Base-by-base conservation (phyloP, 192 early-diverging fungal genomes). In the Bifiguratus adelaidae region DNA sequence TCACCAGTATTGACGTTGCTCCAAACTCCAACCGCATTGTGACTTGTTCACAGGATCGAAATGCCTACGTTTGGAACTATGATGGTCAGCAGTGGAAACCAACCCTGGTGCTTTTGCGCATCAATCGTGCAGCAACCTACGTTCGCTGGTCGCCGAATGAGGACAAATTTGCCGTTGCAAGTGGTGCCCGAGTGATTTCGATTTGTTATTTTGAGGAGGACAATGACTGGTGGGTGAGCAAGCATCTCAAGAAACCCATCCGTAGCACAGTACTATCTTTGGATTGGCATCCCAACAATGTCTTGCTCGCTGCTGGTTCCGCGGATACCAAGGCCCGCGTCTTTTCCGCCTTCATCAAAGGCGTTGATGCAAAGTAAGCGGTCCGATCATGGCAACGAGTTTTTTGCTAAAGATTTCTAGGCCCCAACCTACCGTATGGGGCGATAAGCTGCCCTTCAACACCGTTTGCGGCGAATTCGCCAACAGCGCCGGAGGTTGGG, bases 101-200 rank as follows among this genome's bases (percentile, higher is more conserved):
- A 18, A 85, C 81, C 24, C 70, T 97, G 15, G 95, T 97, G 15
- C 77, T 93, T 23, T 69, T 97, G 48, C 88, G 93, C 40, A 89
- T 97, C 68, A 89, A 95, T 73, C 84, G 95, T 34, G 92, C 93
- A 26, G 95, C 95, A 5, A 97, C 93, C 3, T 85, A 73, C 66
- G 91, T 86, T 5, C 72, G 78, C 42, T 99, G 95, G 95, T 89
- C 85, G 16, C 95, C 95, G 22, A 73, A 68, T 38, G 93, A 95
- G 68, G 80, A 94, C 74, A 99, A 99, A 77, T 99, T 99, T 79
- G 95, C 95, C 1, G 93, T 94, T 2, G 93, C 85, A 22, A 90
- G 85, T 29, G 95, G 95, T 37, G 81, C 94, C 43, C 79, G 88
- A 26, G 79, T 82, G 56, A 89, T 99, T 48, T 77, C 89, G 0